Base-by-base conservation (phyloP, 495 filamentous ascomycete species). In the Oleoguttula mirabilis region DNA sequence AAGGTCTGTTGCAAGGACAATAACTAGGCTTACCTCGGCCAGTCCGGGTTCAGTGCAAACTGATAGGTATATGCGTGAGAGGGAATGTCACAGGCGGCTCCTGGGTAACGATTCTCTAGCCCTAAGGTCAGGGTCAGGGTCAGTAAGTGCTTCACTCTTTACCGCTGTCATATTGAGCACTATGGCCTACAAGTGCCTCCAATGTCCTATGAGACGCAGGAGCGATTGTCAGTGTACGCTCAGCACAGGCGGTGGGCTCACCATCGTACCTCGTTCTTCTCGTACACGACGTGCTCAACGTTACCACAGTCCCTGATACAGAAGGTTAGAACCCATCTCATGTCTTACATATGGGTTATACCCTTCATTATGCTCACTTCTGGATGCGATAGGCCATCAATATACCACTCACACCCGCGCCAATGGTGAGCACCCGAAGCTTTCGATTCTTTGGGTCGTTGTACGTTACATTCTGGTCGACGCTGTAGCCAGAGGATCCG, bases 31-130 rank as follows among this genome's bases (percentile, higher is more conserved):
- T n/a, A n/a, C n/a, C n/a, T 41, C 6, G 61, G 59, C 64, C 61
- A 67, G 35, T 66, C 61, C 3, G 63, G 56, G 27, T 60, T 58
- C 5, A 54, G 43, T 0, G 61, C 64, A 42, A 65, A 67, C 17
- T 54, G 54, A 45, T 52, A 63, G 1, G 61, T 60, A 39, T 66
- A 67, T 3, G 57, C 57, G 34, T 66, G 63, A 19, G 21, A 40
- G 3, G 60, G 60, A 15, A 62, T 45, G 22, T 59, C 58, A 35
- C 58, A 54, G 5, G 54, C 56, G 20, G 32, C 43, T 0, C 51
- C 57, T 1, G 60, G 60, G 36, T 58, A 56, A 1, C 48, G 48
- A 15, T 54, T 55, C 21, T 33, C 31, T 12, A 59, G 33, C 55
- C n/a, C n/a, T n/a, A n/a, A n/a, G n/a, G n/a, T n/a, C n/a, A n/a